Conservation (phyloP, 257 asterid species). For the Thymus quinquecostatus region DNA sequence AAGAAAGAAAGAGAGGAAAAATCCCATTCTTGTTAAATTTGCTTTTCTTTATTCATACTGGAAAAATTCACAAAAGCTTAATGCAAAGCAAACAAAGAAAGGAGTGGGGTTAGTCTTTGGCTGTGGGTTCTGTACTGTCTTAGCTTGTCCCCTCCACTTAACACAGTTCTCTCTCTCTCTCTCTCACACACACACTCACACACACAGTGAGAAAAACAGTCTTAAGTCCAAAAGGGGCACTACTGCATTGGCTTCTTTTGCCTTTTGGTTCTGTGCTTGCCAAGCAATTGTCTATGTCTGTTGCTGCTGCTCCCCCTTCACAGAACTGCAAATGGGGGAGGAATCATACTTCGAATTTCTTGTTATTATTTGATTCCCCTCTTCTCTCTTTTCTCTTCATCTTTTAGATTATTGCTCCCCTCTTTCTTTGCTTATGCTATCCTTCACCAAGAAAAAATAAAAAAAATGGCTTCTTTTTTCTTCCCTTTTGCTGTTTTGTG, state of each 20-base stretch:
- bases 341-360: slow-evolving; percentile 85
- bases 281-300: slow-evolving; percentile 88
- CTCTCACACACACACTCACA: slow-evolving; percentile 38
- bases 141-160: slow-evolving; percentile 96
- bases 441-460: slow-evolving; percentile 20
- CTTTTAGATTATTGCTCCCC: slow-evolving; percentile 23
- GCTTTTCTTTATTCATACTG: not conserved
- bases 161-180: slow-evolving; percentile 49
- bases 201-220: slow-evolving; percentile 33
- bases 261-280: slow-evolving; percentile 73
- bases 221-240: slow-evolving; percentile 69
- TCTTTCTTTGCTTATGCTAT: not conserved
- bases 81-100: slow-evolving; percentile 51
- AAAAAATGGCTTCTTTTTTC: slow-evolving; percentile 35
- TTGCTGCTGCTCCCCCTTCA: slow-evolving; percentile 70
- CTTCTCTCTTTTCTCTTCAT: slow-evolving; percentile 38
- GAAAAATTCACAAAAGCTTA: slow-evolving; percentile 41
- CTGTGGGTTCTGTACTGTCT: slow-evolving; percentile 96
- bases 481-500: slow-evolving; percentile 24
- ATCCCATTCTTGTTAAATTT: slow-evolving; percentile 6
- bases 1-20: slow-evolving; percentile 12
- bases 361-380: slow-evolving; percentile 77
- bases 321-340: slow-evolving; percentile 76
- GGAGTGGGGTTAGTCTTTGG: slow-evolving; percentile 51
- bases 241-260: slow-evolving; percentile 66